Conservation (phyloP, 208 protist species). For the Trichomonas vaginalis region DNA sequence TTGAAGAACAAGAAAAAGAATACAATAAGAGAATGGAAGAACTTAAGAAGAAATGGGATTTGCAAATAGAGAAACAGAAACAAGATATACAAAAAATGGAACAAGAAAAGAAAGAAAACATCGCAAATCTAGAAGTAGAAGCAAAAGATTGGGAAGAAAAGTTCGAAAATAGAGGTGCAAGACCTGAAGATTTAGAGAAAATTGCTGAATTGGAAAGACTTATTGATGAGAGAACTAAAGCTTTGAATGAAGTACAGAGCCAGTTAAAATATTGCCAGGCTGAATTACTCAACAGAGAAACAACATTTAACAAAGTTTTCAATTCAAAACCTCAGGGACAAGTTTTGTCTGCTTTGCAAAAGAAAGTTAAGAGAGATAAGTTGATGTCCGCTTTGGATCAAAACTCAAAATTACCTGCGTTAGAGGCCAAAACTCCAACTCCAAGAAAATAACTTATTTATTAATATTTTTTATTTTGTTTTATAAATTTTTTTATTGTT, state of each 20-base stretch:
- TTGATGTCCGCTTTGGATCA: not conserved
- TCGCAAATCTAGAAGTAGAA: not conserved
- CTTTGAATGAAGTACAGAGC: not conserved
- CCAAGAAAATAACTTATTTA: not conserved
- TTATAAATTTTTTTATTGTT: too few relatives aligned
- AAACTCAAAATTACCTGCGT: not conserved
- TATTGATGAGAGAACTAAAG: not conserved
- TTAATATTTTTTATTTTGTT: not conserved
- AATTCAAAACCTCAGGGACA: not conserved
- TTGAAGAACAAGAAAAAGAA: not conserved
- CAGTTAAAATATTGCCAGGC: not conserved
- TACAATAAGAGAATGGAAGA: not conserved
- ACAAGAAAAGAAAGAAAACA: not conserved
- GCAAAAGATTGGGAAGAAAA: not conserved
- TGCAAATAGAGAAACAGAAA: not conserved
- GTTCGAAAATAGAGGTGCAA: not conserved
- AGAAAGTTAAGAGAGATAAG: not conserved
- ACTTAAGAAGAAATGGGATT: not conserved
- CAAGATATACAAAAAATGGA: not conserved
- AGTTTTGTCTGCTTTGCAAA: not conserved
- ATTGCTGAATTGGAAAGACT: not conserved
- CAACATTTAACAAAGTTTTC: constrained; percentile 12
- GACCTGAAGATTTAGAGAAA: constrained; percentile 2
- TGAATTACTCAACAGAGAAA: not conserved
- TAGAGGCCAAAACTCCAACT: not conserved